Percentiles rank a stretch among this genome's conserved stretches.
Evolutionary conservation across 1,284 basidiomycete species (phyloP).

Genomic region (Gomphus bonarii): DNA sequence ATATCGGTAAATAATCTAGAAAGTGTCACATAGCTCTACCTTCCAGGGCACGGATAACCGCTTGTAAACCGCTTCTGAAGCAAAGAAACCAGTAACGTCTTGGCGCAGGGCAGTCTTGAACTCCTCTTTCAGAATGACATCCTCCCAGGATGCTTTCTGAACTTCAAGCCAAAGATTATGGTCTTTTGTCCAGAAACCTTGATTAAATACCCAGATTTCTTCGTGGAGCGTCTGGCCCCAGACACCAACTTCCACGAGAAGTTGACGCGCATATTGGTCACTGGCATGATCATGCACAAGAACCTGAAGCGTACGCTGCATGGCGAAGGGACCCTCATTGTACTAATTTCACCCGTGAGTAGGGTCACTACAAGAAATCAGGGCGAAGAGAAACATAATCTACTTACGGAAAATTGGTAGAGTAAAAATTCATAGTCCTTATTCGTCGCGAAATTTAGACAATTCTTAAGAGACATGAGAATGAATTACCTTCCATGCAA

Average conservation of each 20-base stretch:
- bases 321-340: constrained; percentile 18
- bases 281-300: constrained; percentile 25
- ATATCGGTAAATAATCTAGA: not conserved
- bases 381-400: not conserved
- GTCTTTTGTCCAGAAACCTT: constrained; percentile 58
- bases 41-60: constrained; percentile 75
- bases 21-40: constrained; percentile 26
- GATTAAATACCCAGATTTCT: constrained; percentile 70
- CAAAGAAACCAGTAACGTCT: constrained; percentile 72
- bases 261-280: constrained; percentile 38
- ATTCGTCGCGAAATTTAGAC: not conserved
- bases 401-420: constrained; percentile 32
- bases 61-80: constrained; percentile 59
- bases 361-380: not conserved
- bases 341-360: not conserved
- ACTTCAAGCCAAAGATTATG: constrained; percentile 53
- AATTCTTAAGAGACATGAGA: not conserved
- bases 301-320: constrained; percentile 49
- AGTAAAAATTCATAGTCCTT: constrained; percentile 39
- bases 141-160: constrained; percentile 64
- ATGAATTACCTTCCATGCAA: constrained; percentile 47
- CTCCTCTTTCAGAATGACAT: constrained; percentile 62
- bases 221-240: constrained; percentile 45
- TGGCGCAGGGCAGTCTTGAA: constrained; percentile 60
- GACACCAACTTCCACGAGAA: constrained; percentile 43